Evolutionary conservation across 1,139 yeast species (phyloP).

Genomic region (Geotrichum candidum): DNA sequence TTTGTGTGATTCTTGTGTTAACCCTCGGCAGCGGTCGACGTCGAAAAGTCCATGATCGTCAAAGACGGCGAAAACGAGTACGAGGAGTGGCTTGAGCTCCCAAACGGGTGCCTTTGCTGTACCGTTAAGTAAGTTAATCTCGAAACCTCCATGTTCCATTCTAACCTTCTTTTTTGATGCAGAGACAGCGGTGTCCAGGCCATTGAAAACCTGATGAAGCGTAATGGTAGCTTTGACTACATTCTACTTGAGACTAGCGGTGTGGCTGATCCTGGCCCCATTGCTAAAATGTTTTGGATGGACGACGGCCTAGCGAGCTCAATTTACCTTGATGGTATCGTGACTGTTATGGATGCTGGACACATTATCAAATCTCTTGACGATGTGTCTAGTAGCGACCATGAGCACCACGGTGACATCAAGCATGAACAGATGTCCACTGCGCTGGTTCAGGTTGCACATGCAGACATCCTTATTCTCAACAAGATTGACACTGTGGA

Average conservation of each 20-base stretch:
- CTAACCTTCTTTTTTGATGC: neutral
- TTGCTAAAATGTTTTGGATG: conserved; percentile 95
- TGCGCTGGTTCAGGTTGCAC: conserved; percentile 83
- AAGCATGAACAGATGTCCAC: conserved; percentile 58
- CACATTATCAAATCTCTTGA: conserved; percentile 62
- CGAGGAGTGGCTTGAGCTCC: conserved; percentile 93
- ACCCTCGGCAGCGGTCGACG: conserved; percentile 81
- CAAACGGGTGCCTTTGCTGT: conserved; percentile 95
- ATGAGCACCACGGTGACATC: conserved; percentile 46
- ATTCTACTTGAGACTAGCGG: conserved; percentile 93
- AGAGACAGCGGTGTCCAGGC: conserved; percentile 86
- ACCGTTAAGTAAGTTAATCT: conserved; percentile 53
- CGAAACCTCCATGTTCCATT: neutral
- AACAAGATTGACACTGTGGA: conserved; percentile 64
- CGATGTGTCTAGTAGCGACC: conserved; percentile 61
- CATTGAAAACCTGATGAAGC: conserved; percentile 76
- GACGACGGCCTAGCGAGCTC: conserved; percentile 82
- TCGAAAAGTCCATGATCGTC: conserved; percentile 80
- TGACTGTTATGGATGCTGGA: conserved; percentile 81
- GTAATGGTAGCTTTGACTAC: conserved; percentile 74
- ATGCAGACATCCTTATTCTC: conserved; percentile 75
- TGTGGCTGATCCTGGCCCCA: conserved; percentile 95
- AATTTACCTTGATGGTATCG: conserved; percentile 85
- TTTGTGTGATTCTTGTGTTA: conserved; percentile 26
- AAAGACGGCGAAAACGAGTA: conserved; percentile 52